Base-by-base conservation (phyloP, 306 rosid genomes). In the Crotalaria pallida region DNA sequence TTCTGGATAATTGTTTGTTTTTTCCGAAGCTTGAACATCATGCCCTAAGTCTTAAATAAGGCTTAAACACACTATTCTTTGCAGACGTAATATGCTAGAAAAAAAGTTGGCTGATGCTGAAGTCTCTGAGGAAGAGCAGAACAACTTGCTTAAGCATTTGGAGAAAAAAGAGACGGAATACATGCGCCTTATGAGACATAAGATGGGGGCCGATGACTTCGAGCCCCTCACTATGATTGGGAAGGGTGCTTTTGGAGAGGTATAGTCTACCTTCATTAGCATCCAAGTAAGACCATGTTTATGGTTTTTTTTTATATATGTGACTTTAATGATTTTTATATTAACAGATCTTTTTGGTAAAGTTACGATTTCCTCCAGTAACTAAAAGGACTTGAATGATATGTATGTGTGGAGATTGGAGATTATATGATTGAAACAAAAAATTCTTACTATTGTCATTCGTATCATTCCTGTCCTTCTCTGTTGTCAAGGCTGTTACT, bases 191-290 rank as follows among this genome's bases (percentile, higher is more conserved):
- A 89, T 84, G 82, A 81, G 97, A 60, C 96, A 82, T 82, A 91
- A 91, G 80, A 88, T 91, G 91, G 97, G 97, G 0, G 88, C 84
- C n/a, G 97, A 88, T 72, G 97, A 91, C 83, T 91, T 91, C 58
- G 91, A 88, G 67, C 92, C 84, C 22, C 70, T 91, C 79, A 91
- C 96, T 34, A 87, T 91, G 75, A 91, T 91, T 24, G 97, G 97
- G 69, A 86, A 87, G 85, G 97, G 97, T 61, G 97, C 96, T 58
- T 91, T 91, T 71, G 97, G 97, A 74, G 97, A 91, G 97, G 97
- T 91, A 86, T 71, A 44, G 44, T 58, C 65, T 71, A 22, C 62
- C 51, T 57, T 62, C 58, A 49, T 65, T 18, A 36, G 57, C 56
- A 24, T 44, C 18, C 44, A 48, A 77, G 58, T 50, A 15, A 51